phyloP scores from a whole-genome alignment of 768 basidiomycete species.

The Suillus subaureus region DNA sequence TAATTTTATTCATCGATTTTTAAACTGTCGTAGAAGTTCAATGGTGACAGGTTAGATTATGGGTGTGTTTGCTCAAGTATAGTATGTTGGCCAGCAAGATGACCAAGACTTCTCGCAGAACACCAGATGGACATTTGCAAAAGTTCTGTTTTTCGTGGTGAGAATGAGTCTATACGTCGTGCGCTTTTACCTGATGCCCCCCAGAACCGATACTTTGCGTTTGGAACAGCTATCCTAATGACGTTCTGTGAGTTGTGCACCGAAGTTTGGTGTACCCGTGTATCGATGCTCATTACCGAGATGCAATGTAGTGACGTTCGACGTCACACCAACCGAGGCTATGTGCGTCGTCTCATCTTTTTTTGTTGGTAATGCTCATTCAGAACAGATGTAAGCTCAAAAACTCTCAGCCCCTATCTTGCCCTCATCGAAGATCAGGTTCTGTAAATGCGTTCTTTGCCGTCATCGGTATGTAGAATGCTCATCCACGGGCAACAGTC shows the following conservation, averaged over 20 bases:
- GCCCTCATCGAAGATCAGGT: not conserved
- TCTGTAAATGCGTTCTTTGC: conserved; percentile 2
- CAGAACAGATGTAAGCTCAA: not conserved
- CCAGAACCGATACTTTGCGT: conserved; percentile 13
- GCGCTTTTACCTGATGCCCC: not conserved
- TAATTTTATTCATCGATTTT: not conserved
- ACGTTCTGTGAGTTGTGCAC: conserved; percentile 6
- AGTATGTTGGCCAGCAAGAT: not conserved
- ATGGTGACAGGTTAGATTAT: conserved; percentile 9
- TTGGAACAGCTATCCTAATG: not conserved
- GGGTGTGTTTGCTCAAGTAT: conserved; percentile 7
- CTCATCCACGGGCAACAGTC: not conserved
- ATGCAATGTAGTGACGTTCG: not conserved
- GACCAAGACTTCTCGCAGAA: not conserved
- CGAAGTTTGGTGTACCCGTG: not conserved
- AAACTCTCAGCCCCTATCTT: not conserved
- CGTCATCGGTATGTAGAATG: not conserved
- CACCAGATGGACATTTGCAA: conserved; percentile 3
- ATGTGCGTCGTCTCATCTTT: not conserved
- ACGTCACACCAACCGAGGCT: not conserved
- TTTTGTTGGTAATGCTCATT: not conserved
- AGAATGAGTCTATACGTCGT: not conserved
- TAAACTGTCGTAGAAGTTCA: too few relatives aligned
- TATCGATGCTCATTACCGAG: not conserved
- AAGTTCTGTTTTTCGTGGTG: conserved; percentile 7